A percentile compares a stretch with the other conserved stretches of the same genome.
phyloP scores from a whole-genome alignment of 352 stramenopile genomes.

The Phytophthora chlamydospora region DNA sequence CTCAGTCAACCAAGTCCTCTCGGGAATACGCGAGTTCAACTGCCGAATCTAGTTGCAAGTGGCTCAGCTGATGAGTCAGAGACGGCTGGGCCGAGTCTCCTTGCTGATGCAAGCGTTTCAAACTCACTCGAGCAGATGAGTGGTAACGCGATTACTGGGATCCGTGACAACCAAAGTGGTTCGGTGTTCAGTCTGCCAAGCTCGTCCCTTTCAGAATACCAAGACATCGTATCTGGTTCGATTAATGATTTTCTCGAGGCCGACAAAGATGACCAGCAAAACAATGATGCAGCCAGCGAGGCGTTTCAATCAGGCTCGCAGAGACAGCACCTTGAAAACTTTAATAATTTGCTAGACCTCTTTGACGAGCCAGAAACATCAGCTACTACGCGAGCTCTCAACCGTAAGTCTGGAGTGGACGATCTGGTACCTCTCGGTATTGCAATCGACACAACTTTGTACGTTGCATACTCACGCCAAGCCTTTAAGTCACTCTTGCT shows the following conservation, averaged over 20 bases:
- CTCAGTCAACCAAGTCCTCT: neutral
- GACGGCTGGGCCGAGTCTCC: neutral
- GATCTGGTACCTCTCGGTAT: conserved; percentile 41
- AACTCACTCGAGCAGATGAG: neutral
- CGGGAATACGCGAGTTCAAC: conserved; percentile 14
- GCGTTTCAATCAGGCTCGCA: conserved; percentile 15
- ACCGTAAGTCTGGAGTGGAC: conserved; percentile 7
- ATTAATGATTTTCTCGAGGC: conserved; percentile 26
- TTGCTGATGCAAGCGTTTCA: neutral
- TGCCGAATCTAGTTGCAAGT: conserved; percentile 20
- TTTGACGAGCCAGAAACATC: neutral
- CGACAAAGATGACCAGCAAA: conserved; percentile 30
- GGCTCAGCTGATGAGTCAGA: conserved; percentile 23
- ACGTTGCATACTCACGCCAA: conserved; percentile 40
- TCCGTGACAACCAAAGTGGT: conserved; percentile 7
- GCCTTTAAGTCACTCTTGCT: conserved; percentile 36
- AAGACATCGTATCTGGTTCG: neutral
- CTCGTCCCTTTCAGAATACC: conserved; percentile 1
- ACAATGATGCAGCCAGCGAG: conserved; percentile 24
- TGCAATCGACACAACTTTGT: conserved; percentile 33
- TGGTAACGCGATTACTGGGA: neutral
- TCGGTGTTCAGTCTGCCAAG: neutral
- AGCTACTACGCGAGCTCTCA: neutral
- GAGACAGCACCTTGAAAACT: neutral
- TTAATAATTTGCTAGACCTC: neutral